phyloP scores from a whole-genome alignment of 148 eudicot genomes.

The Cornus florida region DNA sequence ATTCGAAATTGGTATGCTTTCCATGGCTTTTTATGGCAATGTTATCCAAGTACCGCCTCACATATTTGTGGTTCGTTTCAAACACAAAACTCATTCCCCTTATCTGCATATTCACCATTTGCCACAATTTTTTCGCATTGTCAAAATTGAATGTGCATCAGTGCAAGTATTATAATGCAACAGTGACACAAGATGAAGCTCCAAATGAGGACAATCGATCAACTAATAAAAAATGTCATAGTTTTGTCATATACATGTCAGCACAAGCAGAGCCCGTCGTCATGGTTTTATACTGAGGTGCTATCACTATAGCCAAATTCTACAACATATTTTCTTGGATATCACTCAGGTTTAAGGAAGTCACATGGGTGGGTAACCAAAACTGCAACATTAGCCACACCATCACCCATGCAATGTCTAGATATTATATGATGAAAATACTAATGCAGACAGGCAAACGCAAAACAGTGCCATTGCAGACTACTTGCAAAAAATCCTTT shows the following conservation, averaged over 20 bases:
- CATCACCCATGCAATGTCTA: neutral
- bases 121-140: conserved; percentile 10
- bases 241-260: neutral
- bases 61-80: conserved; percentile 47
- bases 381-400: neutral
- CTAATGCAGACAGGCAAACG: neutral
- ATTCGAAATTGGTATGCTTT: conserved; percentile 23
- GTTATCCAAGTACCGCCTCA: conserved; percentile 44
- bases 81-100: conserved; percentile 67
- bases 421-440: neutral
- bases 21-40: conserved; percentile 25
- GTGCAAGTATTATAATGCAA: neutral
- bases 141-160: conserved; percentile 3
- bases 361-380: neutral
- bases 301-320: neutral
- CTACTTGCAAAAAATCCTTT: neutral
- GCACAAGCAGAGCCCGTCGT: neutral
- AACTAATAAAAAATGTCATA: too few relatives aligned
- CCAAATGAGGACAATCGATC: neutral
- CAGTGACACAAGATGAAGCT: neutral
- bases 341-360: neutral
- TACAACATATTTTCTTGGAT: neutral
- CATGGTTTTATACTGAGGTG: neutral
- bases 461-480: neutral
- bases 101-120: conserved; percentile 34